A percentile compares a stretch with the other conserved stretches of the same genome.
These are phyloP conservation scores for Xylariaceae sp. DNA, from an alignment of 2,329 filamentous ascomycete genomes.

Conservation along the genomic window DNA sequence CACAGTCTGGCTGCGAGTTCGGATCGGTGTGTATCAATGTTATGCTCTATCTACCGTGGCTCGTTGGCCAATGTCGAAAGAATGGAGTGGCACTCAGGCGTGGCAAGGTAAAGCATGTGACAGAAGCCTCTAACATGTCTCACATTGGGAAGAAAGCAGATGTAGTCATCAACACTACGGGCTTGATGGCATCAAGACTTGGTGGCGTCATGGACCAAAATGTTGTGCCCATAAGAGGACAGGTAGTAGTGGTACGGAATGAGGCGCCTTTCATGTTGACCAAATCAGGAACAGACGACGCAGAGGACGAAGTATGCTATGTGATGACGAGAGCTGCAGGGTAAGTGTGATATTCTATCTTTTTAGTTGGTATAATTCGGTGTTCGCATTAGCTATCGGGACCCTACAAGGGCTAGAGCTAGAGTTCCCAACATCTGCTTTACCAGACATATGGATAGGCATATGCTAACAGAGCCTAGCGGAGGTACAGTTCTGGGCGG, in stretches of 20 bases:
- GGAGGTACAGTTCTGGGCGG: constrained; percentile 87
- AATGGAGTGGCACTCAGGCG: constrained; percentile 67
- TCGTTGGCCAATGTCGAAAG: constrained; percentile 73
- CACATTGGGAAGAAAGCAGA: constrained; percentile 55
- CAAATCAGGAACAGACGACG: constrained; percentile 70
- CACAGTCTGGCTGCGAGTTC: constrained; percentile 63
- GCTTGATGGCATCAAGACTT: constrained; percentile 68
- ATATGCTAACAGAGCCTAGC: too few species aligned
- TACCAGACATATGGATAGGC: too few species aligned
- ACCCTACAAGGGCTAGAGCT: too few species aligned
- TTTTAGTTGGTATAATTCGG: too few species aligned
- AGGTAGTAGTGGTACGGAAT: constrained; percentile 81
- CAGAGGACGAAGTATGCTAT: constrained; percentile 68
- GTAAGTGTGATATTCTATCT: too few species aligned
- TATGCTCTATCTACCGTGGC: constrained; percentile 80
- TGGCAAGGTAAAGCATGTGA: constrained; percentile 63
- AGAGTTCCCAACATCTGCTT: too few species aligned
- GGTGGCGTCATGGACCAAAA: constrained; percentile 75
- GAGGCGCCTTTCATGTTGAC: constrained; percentile 66
- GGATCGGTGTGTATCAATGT: constrained; percentile 90
- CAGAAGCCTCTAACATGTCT: constrained; percentile 61
- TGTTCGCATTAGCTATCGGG: too few species aligned
- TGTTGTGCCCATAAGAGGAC: constrained; percentile 74
- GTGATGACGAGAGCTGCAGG: constrained; percentile 75
- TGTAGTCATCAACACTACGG: constrained; percentile 81